Conservation (phyloP, 1,284 basidiomycete species). For the Sporisorium iseilematis-ciliati region DNA sequence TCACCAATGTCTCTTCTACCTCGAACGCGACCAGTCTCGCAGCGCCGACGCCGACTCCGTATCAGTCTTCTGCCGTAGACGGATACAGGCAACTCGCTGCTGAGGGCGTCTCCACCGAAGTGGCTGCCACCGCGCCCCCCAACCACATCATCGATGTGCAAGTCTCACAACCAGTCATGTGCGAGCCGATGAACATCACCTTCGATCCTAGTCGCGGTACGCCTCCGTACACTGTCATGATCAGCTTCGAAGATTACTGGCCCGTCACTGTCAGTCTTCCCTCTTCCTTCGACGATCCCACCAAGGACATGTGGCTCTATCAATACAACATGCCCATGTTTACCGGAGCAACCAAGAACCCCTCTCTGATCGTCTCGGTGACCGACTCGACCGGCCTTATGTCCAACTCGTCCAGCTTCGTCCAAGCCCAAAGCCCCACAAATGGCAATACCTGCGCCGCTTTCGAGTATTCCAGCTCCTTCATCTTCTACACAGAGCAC, state of each 20-base stretch:
- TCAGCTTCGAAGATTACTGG: constrained; percentile 51
- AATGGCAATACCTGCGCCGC: constrained; percentile 25
- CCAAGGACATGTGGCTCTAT: constrained; percentile 52
- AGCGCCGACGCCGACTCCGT: constrained; percentile 5
- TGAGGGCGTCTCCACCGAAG: constrained; percentile 2
- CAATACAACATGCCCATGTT: constrained; percentile 50
- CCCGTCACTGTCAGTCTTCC: constrained; percentile 46
- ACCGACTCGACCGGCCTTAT: constrained; percentile 53
- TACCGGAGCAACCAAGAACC: constrained; percentile 33
- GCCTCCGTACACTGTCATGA: constrained; percentile 58
- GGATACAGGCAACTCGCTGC: constrained; percentile 22
- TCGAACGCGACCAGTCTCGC: background rate
- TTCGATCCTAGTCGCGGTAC: constrained; percentile 51
- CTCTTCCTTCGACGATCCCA: constrained; percentile 42
- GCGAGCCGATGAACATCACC: constrained; percentile 58
- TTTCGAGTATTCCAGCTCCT: constrained; percentile 22
- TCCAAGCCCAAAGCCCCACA: constrained; percentile 18
- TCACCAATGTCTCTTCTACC: background rate
- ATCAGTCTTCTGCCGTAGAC: background rate
- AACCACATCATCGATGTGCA: constrained; percentile 37
- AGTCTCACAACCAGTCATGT: constrained; percentile 49
- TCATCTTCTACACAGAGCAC: constrained; percentile 40
- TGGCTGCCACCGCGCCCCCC: background rate
- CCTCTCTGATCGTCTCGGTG: constrained; percentile 52
- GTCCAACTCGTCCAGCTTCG: constrained; percentile 55